Evolutionary conservation across 2,329 filamentous ascomycete species (phyloP).

Genomic region (Neonectria neomacrospora): DNA sequence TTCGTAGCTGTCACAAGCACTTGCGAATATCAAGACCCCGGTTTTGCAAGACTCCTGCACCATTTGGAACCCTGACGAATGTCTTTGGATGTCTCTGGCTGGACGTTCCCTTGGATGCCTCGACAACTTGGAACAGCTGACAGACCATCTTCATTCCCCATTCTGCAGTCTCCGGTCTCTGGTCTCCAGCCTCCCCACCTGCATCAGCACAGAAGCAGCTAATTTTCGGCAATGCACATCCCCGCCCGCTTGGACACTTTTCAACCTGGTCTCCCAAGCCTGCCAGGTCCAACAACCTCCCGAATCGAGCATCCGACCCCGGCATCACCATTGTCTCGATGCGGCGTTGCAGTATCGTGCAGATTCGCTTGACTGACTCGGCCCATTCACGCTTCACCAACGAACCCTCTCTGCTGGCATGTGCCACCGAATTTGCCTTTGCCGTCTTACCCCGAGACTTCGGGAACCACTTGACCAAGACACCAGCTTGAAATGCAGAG

Average conservation of each 20-base stretch:
- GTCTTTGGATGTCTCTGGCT: neutral
- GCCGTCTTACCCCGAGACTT: neutral
- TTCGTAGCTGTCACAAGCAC: conserved; percentile 20
- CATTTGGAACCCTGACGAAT: neutral
- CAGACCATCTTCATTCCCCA: too few species aligned
- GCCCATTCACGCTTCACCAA: neutral
- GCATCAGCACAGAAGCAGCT: conserved; percentile 12
- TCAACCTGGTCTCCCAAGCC: neutral
- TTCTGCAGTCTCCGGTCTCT: too few species aligned
- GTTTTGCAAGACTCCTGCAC: neutral
- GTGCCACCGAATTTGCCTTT: neutral
- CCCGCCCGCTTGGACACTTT: neutral
- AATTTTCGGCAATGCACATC: conserved; percentile 5
- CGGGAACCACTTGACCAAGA: too few species aligned
- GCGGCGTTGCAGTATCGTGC: neutral
- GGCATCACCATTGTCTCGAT: conserved; percentile 2
- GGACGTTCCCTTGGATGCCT: neutral
- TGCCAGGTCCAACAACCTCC: conserved; percentile 1
- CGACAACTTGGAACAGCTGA: neutral
- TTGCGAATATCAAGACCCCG: neutral
- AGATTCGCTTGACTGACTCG: neutral
- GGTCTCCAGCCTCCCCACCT: neutral
- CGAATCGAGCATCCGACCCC: conserved; percentile 1
- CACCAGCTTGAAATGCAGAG: too few species aligned
- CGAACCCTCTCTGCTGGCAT: neutral